These are phyloP conservation scores for Crataegus laevigata DNA, from an alignment of 306 rosid genomes.

Conservation along the genomic window DNA sequence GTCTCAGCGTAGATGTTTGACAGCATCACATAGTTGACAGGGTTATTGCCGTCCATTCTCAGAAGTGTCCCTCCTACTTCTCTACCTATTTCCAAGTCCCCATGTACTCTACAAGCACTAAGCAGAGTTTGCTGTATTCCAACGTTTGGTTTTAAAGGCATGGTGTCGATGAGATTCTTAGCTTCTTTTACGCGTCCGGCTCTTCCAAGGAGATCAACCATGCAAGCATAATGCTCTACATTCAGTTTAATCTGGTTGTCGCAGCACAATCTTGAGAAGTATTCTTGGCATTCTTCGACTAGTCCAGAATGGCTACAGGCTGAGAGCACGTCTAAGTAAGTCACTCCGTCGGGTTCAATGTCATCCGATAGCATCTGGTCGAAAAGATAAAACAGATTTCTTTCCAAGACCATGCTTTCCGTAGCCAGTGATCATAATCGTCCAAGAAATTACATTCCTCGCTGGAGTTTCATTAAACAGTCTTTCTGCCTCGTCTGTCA, in stretches of 20 bases:
- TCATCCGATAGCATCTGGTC: slow-evolving; percentile 33
- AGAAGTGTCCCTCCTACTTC: slow-evolving; percentile 49
- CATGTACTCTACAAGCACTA: slow-evolving; percentile 59
- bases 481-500: slow-evolving; percentile 38
- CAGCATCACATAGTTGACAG: slow-evolving; percentile 55
- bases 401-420: slow-evolving; percentile 58
- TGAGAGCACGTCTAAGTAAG: slow-evolving; percentile 55
- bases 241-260: slow-evolving; percentile 22
- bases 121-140: slow-evolving; percentile 62
- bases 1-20: slow-evolving; percentile 54
- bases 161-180: slow-evolving; percentile 39
- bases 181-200: slow-evolving; percentile 48
- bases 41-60: slow-evolving; percentile 36
- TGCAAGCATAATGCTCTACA: slow-evolving; percentile 62
- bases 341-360: slow-evolving; percentile 43
- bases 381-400: slow-evolving; percentile 38
- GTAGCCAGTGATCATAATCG: slow-evolving; percentile 61
- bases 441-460: slow-evolving; percentile 57
- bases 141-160: slow-evolving; percentile 49
- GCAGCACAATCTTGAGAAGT: slow-evolving; percentile 34
- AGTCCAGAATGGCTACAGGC: slow-evolving; percentile 71
- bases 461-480: slow-evolving; percentile 30
- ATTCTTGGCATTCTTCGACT: slow-evolving; percentile 39
- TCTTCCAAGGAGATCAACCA: slow-evolving; percentile 64
- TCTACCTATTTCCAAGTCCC: slow-evolving; percentile 40